Base-by-base conservation (phyloP, 1,139 yeast genomes). In the Saccharomyces hybrid region DNA sequence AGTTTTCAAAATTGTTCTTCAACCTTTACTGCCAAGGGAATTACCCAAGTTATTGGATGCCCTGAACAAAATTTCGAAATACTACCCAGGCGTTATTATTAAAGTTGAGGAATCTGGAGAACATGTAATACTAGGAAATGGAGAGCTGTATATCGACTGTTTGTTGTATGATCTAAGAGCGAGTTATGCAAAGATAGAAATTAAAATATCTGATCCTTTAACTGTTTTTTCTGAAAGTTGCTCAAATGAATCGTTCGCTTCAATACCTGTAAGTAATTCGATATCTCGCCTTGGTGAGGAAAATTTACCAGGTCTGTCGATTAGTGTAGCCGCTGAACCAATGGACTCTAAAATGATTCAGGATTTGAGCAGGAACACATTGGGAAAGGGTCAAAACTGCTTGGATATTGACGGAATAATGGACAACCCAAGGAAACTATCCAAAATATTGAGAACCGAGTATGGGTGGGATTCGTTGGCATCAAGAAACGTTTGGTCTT, bases 101-200 rank as follows among this genome's bases (percentile, higher is more conserved):
- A 82, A 79, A 58, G 91, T 87, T 0, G 96, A 89, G 67, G 96
- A 88, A 61, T 85, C 91, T 55, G 97, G 98, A 1, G 98, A 91
- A 63, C 89, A 86, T 67, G 83, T 84, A 0, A 67, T 95, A 1
- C 66, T 84, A 29, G 96, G 95, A 0, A 82, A 90, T 3, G 99
- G 99, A 4, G 99, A 95, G 66, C 65, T 93, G 16, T 89, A 88
- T 65, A 70, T 95, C 72, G 99, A 95, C 69, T 88, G 95, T 61
- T 73, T 87, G 29, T 69, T 95, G 53, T 88, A 85, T 69, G 97
- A 89, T 64, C 71, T 93, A 49, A 75, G 98, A 58, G 68, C 74
- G 20, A 59, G 56, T 68, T 83, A 57, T 79, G 79, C 87, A 0
- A 81, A 81, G 49, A 76, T 90, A 51, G 88, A 85, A 52, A 81